Base-by-base conservation (phyloP, 805 yeast genomes). In the Pichia kluyveri region DNA sequence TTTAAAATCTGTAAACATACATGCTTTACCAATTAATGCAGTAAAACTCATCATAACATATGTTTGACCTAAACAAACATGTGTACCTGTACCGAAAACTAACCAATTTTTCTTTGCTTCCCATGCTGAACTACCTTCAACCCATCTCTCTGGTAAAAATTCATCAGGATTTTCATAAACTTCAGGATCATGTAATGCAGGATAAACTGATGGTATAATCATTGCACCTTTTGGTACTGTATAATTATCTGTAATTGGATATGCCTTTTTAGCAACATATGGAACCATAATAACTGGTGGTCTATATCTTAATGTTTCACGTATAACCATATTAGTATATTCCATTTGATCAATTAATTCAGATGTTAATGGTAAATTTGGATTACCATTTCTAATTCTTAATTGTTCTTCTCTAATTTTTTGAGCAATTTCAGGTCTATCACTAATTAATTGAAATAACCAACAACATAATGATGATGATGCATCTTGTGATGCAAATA, bases 271-370 rank as follows among this genome's bases (percentile, higher is more conserved):
- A 46, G 78, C 96, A 51, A 87, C 88, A 65, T 93, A 93, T 45
- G 99, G 99, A 52, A 93, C 98, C 99, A 93, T 93, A 49, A 90
- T 62, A 53, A 93, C 99, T 4, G 99, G 99, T 28, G 99, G 99
- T 69, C 98, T 83, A 72, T 85, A 86, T 66, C 99, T 83, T 58
- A 93, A 77, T 47, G 93, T 72, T 72, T 93, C 99, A 69, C 81
- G 86, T 52, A 93, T 96, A 54, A 87, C 96, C 83, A 80, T 80
- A 59, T 77, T 75, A 18, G 99, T 91, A 72, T 88, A 93, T 28
- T 68, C 72, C 99, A 93, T 93, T 58, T 81, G 60, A 54, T 86
- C 93, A 54, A 93, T 83, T 65, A 93, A 69, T 23, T 83, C 89
- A 49, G 87, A 73, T 43, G 77, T 68, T 51, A 91, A 72, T 41